Conservation (phyloP, 1,284 basidiomycete genomes). For the Phlebopus sp. region DNA sequence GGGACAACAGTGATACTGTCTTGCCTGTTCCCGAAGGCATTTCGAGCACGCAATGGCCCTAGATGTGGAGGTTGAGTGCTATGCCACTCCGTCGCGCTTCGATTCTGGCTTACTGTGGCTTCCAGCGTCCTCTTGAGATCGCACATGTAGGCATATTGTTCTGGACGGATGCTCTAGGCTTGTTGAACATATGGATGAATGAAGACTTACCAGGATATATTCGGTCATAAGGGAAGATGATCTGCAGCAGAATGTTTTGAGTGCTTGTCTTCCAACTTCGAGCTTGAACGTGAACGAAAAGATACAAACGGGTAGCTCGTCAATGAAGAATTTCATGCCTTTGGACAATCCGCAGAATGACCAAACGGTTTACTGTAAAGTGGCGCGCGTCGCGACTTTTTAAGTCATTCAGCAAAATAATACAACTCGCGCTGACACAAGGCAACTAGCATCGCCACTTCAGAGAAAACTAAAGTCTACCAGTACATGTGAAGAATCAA, state of each 20-base stretch:
- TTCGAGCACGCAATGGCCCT: constrained; percentile 99
- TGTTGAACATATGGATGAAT: background rate
- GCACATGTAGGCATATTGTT: constrained; percentile 99
- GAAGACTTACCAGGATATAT: constrained; percentile 71
- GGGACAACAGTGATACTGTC: constrained; percentile 92
- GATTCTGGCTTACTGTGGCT: constrained; percentile 57
- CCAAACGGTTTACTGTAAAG: background rate
- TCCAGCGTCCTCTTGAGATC: constrained; percentile 97
- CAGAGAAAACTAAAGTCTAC: background rate
- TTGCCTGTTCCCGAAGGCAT: constrained; percentile 99
- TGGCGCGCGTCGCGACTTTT: too few relatives aligned
- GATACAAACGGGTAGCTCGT: constrained; percentile 78
- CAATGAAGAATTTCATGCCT: constrained; percentile 96
- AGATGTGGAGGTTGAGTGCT: constrained; percentile 5
- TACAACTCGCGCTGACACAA: background rate
- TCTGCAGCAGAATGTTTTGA: constrained; percentile 42
- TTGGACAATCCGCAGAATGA: background rate
- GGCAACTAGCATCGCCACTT: background rate
- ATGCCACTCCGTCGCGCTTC: background rate
- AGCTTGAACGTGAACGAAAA: constrained; percentile 10
- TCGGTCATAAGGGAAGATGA: constrained; percentile 91
- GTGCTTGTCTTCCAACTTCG: background rate
- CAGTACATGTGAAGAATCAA: background rate
- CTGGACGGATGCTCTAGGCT: constrained; percentile 38
- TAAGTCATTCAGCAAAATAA: background rate